A percentile compares a stretch with the other conserved stretches of the same genome.
These are phyloP conservation scores for Inga leiocalycina DNA, from an alignment of 306 rosid species.

Conservation along the genomic window DNA sequence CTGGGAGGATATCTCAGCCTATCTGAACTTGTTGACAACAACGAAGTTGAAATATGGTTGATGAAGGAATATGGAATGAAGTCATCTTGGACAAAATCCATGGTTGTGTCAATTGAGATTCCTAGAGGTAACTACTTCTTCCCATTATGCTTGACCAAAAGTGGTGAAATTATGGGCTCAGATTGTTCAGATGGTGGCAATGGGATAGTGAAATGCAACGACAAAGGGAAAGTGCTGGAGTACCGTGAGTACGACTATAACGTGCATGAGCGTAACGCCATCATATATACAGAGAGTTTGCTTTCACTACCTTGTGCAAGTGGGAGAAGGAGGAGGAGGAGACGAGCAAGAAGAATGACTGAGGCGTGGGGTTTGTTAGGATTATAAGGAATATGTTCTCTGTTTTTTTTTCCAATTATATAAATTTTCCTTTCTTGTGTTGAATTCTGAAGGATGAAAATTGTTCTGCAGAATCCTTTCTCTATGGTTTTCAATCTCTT, in stretches of 20 bases:
- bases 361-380: background rate
- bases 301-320: constrained; percentile 18
- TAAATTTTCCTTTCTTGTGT: background rate
- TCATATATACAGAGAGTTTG: constrained; percentile 21
- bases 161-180: constrained; percentile 28
- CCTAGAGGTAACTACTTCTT: background rate
- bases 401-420: too few relatives aligned
- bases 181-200: background rate
- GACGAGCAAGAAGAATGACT: background rate
- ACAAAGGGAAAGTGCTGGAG: constrained; percentile 10
- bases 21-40: background rate
- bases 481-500: background rate
- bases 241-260: background rate
- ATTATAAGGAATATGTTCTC: too few relatives aligned
- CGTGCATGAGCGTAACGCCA: background rate
- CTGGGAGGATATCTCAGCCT: constrained; percentile 14
- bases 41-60: constrained; percentile 22
- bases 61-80: constrained; percentile 31
- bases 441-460: background rate
- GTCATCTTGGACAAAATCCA: constrained; percentile 34
- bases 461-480: background rate
- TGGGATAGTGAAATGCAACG: background rate
- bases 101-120: background rate
- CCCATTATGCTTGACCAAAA: background rate
- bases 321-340: background rate